These are phyloP conservation scores for Aspergillus wentii DNA, from an alignment of 495 filamentous ascomycete genomes.

Conservation along the genomic window DNA sequence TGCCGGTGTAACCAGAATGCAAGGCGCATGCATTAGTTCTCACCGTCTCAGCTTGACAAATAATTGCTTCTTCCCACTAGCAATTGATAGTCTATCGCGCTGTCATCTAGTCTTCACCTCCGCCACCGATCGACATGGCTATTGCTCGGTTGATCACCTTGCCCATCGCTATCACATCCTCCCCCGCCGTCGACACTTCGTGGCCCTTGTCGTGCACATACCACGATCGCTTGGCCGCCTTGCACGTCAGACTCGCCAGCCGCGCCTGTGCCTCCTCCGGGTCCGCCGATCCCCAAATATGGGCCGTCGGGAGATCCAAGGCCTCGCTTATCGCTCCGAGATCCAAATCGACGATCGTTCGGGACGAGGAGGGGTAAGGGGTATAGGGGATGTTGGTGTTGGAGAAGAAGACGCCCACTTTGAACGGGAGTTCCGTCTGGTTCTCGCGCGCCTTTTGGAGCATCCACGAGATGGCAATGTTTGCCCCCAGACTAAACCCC, in stretches of 20 bases:
- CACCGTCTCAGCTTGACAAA: no score
- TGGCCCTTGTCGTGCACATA: slow-evolving; percentile 22
- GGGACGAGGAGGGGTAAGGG: no score
- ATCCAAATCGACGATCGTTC: not conserved
- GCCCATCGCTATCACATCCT: slow-evolving; percentile 6
- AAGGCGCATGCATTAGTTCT: no score
- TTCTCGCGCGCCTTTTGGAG: no score
- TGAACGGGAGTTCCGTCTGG: no score
- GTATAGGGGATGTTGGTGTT: no score
- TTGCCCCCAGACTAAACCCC: slow-evolving; percentile 26
- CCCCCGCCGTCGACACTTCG: slow-evolving; percentile 11
- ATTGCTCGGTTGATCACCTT: slow-evolving; percentile 11
- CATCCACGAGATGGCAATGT: slow-evolving; percentile 4
- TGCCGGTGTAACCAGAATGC: no score
- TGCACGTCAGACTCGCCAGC: slow-evolving; percentile 9
- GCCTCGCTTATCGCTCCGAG: not conserved
- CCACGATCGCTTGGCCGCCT: slow-evolving; percentile 7
- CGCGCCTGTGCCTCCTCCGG: slow-evolving; percentile 1
- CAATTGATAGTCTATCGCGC: no score
- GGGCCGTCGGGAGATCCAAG: slow-evolving; percentile 22
- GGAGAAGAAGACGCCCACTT: slow-evolving; percentile 10
- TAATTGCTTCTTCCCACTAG: no score
- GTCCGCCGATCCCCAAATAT: slow-evolving; percentile 27
- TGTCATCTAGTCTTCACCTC: no score
- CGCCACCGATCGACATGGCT: no score